A percentile compares a stretch with the other conserved stretches of the same genome.
These are phyloP conservation scores for Golovinomyces cichoracearum DNA, from an alignment of 2,329 filamentous ascomycete species.

Conservation along the genomic window DNA sequence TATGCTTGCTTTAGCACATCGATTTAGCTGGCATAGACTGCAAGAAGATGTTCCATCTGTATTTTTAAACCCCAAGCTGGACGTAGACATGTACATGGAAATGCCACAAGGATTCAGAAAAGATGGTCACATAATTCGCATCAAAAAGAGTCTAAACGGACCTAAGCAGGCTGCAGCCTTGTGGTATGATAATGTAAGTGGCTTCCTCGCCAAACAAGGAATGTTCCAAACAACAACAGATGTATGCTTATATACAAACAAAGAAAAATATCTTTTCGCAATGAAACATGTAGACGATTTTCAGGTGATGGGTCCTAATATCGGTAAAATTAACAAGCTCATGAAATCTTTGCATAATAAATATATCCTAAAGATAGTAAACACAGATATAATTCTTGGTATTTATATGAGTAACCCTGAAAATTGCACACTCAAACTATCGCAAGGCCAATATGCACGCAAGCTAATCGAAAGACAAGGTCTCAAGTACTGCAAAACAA, in stretches of 20 bases:
- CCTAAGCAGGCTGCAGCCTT: not conserved
- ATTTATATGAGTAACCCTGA: not conserved
- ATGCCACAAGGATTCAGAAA: not conserved
- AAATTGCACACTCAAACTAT: not conserved
- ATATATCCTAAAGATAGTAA: not conserved
- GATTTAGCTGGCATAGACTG: not conserved
- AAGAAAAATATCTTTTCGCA: not conserved
- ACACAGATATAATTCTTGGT: not conserved
- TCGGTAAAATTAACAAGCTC: not conserved
- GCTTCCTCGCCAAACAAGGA: not conserved
- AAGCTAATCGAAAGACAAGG: not conserved
- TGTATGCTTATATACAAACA: not conserved
- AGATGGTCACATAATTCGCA: not conserved
- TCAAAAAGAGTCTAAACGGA: not conserved
- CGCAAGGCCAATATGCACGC: not conserved
- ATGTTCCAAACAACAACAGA: not conserved
- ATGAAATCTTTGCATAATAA: not conserved
- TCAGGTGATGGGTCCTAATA: not conserved
- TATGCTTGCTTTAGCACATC: not conserved
- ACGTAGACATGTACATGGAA: not conserved
- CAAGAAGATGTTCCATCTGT: not conserved
- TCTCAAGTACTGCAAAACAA: not conserved
- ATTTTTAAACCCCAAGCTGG: not conserved
- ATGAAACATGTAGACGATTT: slow-evolving; percentile 1
- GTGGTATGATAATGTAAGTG: not conserved